phyloP scores from a whole-genome alignment of 192 early-diverging fungal genomes.

The Borealophlyctis nickersoniae region DNA sequence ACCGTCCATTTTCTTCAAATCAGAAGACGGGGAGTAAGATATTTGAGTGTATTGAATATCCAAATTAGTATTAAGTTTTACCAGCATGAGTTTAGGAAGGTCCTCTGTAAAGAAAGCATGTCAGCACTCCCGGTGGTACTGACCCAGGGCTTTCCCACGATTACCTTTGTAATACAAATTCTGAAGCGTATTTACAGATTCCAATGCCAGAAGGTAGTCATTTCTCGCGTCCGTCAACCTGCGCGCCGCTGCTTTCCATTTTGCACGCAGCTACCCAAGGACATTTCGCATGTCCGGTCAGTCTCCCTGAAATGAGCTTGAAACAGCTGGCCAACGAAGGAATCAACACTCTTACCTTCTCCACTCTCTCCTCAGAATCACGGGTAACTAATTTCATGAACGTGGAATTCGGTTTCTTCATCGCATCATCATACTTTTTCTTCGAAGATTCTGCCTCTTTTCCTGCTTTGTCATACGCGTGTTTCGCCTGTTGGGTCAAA shows the following conservation, averaged over 20 bases:
- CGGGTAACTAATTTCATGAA: slow-evolving; percentile 45
- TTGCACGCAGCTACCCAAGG: slow-evolving; percentile 30
- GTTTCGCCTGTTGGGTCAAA: slow-evolving; percentile 19
- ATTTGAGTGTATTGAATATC: too few relatives aligned
- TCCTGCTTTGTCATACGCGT: slow-evolving; percentile 42
- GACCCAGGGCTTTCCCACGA: not conserved
- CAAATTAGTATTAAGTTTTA: too few relatives aligned
- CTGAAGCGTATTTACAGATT: slow-evolving; percentile 33
- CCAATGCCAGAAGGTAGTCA: slow-evolving; percentile 46
- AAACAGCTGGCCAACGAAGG: not conserved
- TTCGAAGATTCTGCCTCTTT: slow-evolving; percentile 42
- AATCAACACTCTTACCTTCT: slow-evolving; percentile 24
- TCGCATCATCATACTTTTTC: slow-evolving; percentile 44
- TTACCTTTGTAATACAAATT: slow-evolving; percentile 30
- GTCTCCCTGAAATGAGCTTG: not conserved
- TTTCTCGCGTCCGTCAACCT: slow-evolving; percentile 41
- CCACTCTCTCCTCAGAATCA: slow-evolving; percentile 41
- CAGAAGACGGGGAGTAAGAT: too few relatives aligned
- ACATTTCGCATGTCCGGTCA: too few relatives aligned
- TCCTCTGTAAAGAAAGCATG: slow-evolving; percentile 21
- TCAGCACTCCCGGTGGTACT: not conserved
- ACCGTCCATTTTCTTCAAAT: slow-evolving; percentile 51
- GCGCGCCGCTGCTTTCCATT: slow-evolving; percentile 36
- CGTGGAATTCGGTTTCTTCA: slow-evolving; percentile 41
- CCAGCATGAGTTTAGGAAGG: slow-evolving; percentile 37